Evolutionary conservation across 805 yeast genomes (phyloP).

Genomic region (Ogataea zsoltii): DNA sequence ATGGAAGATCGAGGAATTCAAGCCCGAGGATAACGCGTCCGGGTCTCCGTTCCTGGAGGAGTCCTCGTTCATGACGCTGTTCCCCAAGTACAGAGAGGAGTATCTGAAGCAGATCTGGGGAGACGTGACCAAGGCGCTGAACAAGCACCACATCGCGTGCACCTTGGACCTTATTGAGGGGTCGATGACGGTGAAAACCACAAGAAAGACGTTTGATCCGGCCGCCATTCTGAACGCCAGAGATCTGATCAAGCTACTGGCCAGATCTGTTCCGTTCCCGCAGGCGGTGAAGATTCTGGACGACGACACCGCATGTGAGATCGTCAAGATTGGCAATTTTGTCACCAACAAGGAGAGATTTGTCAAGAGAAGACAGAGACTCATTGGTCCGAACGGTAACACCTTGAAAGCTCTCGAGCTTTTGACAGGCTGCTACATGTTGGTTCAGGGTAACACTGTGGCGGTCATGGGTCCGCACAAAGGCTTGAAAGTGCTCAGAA

Average conservation of each 20-base stretch:
- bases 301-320: constrained; percentile 94
- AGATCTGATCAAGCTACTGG: constrained; percentile 88
- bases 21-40: constrained; percentile 81
- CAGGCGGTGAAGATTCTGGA: constrained; percentile 91
- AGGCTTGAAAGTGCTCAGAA: constrained; percentile 87
- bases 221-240: constrained; percentile 91
- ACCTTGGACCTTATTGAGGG: constrained; percentile 91
- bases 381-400: constrained; percentile 96
- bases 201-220: constrained; percentile 94
- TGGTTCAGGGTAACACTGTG: constrained; percentile 97
- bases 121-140: constrained; percentile 82
- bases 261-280: constrained; percentile 95
- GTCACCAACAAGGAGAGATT: constrained; percentile 92
- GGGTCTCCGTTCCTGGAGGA: constrained; percentile 95
- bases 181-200: constrained; percentile 94
- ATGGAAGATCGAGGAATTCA: constrained; percentile 88
- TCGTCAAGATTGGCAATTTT: constrained; percentile 88
- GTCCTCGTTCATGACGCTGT: constrained; percentile 88
- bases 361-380: constrained; percentile 91
- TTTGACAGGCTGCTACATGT: constrained; percentile 90
- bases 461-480: constrained; percentile 95
- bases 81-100: constrained; percentile 94
- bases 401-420: constrained; percentile 94
- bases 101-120: constrained; percentile 90
- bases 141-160: constrained; percentile 75